Percentiles rank a stretch among this genome's conserved stretches.
phyloP scores from a whole-genome alignment of 2,329 filamentous ascomycete species.

The Apiospora saccharicola region DNA sequence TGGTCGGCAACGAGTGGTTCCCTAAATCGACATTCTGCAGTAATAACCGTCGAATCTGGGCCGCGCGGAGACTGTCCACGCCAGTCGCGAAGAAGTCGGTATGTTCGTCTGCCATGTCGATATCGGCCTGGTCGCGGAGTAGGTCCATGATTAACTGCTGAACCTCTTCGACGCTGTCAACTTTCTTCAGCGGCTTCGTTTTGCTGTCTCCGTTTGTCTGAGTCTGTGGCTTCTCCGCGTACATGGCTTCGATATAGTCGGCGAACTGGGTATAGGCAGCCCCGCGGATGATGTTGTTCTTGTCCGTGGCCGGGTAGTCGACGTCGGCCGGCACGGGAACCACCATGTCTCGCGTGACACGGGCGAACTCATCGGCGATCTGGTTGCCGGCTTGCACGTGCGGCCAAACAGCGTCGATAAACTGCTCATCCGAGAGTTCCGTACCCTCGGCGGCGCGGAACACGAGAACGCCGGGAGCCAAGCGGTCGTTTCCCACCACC shows the following conservation, averaged over 20 bases:
- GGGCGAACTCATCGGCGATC: slow-evolving; percentile 51
- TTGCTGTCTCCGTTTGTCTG: background rate
- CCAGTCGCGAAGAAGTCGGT: slow-evolving; percentile 54
- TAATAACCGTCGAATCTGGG: slow-evolving; percentile 52
- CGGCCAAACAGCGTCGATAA: slow-evolving; percentile 47
- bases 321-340: slow-evolving; percentile 39
- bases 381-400: slow-evolving; percentile 47
- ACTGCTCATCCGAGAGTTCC: slow-evolving; percentile 38
- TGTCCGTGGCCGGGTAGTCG: slow-evolving; percentile 41
- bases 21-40: slow-evolving; percentile 48
- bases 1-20: slow-evolving; percentile 27
- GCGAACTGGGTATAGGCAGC: slow-evolving; percentile 48
- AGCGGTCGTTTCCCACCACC: slow-evolving; percentile 44
- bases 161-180: background rate
- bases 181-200: background rate
- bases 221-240: slow-evolving; percentile 24
- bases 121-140: slow-evolving; percentile 40
- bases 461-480: slow-evolving; percentile 42
- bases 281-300: slow-evolving; percentile 54
- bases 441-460: slow-evolving; percentile 36
- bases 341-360: slow-evolving; percentile 51
- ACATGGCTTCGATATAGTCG: slow-evolving; percentile 38
- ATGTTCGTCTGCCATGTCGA: slow-evolving; percentile 40
- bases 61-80: slow-evolving; percentile 55
- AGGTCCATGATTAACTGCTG: slow-evolving; percentile 41